These are phyloP conservation scores for Phylloporus scabripes DNA, from an alignment of 768 basidiomycete species.

Conservation along the genomic window DNA sequence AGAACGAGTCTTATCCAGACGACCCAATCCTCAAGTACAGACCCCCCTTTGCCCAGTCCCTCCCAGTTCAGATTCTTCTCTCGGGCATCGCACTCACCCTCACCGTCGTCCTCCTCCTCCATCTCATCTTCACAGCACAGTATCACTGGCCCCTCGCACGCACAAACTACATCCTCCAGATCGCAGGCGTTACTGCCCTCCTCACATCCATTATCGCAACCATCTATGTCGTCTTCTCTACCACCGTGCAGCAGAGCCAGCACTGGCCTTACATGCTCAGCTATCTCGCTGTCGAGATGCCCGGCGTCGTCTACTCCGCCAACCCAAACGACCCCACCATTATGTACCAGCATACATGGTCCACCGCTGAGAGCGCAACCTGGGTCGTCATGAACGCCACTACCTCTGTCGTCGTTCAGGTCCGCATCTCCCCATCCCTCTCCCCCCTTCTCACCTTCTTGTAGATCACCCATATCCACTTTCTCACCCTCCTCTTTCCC, in stretches of 20 bases:
- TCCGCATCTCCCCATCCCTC: slow-evolving; percentile 27
- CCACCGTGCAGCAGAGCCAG: slow-evolving; percentile 55
- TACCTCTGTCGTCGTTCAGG: slow-evolving; percentile 81
- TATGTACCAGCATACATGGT: slow-evolving; percentile 46
- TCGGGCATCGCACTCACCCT: slow-evolving; percentile 83
- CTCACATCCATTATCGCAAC: slow-evolving; percentile 75
- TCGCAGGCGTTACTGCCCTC: slow-evolving; percentile 76
- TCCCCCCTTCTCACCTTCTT: neutral
- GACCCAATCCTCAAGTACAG: slow-evolving; percentile 79
- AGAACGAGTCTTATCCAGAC: slow-evolving; percentile 11
- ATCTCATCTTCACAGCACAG: slow-evolving; percentile 91
- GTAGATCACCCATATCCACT: slow-evolving; percentile 96
- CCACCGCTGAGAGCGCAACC: slow-evolving; percentile 53
- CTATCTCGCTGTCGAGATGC: slow-evolving; percentile 76
- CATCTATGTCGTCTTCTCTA: slow-evolving; percentile 64
- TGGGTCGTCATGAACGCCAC: slow-evolving; percentile 90
- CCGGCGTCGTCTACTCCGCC: slow-evolving; percentile 19
- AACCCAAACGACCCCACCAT: slow-evolving; percentile 23
- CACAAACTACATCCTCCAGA: slow-evolving; percentile 86
- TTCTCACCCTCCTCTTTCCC: slow-evolving; percentile 91
- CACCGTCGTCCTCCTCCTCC: slow-evolving; percentile 78
- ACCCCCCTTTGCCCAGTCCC: slow-evolving; percentile 78
- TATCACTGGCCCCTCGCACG: slow-evolving; percentile 94
- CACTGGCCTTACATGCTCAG: slow-evolving; percentile 95
- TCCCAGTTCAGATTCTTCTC: slow-evolving; percentile 87